phyloP scores from a whole-genome alignment of 805 yeast genomes.

The Scheffersomyces stipitis region DNA sequence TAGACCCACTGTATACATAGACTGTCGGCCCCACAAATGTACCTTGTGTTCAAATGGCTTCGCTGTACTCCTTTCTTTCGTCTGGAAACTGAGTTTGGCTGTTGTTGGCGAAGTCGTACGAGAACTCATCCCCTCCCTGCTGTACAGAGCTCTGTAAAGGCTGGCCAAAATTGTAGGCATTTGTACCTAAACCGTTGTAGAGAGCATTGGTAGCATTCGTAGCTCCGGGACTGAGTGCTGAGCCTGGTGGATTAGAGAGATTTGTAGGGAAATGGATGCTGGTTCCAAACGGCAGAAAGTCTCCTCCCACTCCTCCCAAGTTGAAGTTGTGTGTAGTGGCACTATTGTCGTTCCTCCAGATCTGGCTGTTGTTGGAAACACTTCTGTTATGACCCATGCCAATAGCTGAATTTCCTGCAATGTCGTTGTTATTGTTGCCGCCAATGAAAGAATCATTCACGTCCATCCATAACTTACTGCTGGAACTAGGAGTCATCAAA shows the following conservation, averaged over 20 bases:
- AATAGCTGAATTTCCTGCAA: conserved; percentile 1
- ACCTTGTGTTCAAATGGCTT: too few relatives aligned
- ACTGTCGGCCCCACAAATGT: too few relatives aligned
- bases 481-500: conserved; percentile 6
- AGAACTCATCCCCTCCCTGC: neutral
- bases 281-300: conserved; percentile 13
- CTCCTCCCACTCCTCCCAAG: conserved; percentile 12
- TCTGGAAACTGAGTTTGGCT: too few relatives aligned
- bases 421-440: neutral
- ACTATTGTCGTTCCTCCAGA: conserved; percentile 22
- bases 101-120: too few relatives aligned
- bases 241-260: neutral
- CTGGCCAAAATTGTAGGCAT: too few relatives aligned
- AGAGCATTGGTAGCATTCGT: neutral
- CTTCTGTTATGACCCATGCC: conserved; percentile 15
- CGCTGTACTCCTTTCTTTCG: too few relatives aligned
- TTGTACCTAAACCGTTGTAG: too few relatives aligned
- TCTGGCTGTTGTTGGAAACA: conserved; percentile 11
- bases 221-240: too few relatives aligned
- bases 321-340: conserved; percentile 8
- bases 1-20: too few relatives aligned
- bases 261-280: conserved; percentile 2
- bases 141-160: too few relatives aligned
- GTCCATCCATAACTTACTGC: conserved; percentile 8
- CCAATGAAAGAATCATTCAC: neutral